Base-by-base conservation (phyloP, 2,329 filamentous ascomycete genomes). In the Reticulascus tulasneorum region DNA sequence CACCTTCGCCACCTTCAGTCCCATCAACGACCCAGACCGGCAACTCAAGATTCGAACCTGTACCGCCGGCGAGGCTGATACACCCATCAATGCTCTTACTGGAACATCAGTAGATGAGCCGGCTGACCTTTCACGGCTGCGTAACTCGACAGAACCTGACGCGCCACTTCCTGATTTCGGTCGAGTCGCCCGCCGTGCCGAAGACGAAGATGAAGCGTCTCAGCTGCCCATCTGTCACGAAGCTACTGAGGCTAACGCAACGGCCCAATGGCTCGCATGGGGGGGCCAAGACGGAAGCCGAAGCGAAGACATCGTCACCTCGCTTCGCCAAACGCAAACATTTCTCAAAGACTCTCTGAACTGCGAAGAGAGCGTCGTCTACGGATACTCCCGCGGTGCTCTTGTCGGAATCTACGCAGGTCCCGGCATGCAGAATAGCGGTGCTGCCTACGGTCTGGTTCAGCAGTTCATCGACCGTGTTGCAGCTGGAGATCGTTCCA, bases 381-480 rank as follows among this genome's bases (percentile, higher is more conserved):
- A 22, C 21, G 19, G 17, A 21, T 33, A 25, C 13, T 16, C 16
- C 17, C 19, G 21, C 9, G 30, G 30, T 23, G 21, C n/a, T 7
- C 30, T 33, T 13, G 30, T 33, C 13, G 30, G 30, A 9, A 7
- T 33, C 18, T 22, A 23, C 30, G 10, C 30, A 9, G 30, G 30
- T 16, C 17, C 25, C 13, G 25, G 17, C 25, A 27, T 27, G 13
- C n/a, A n/a, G 25, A 27, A 27, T 16, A n/a, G 25, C n/a, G 25
- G 17, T n/a, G n/a, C 17, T 16, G 25, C 25, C 25, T n/a, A 13
- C 25, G 25, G 25, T 13, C 17, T 27, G n/a, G 25, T 27, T 7
- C n/a, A 27, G n/a, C 13, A 16, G 17, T 13, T n/a, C 17, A 16
- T 27, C 25, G 25, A 27, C 25, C 25, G 25, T 16, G 13, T 27